Percentiles rank a stretch among this genome's conserved stretches.
These are phyloP conservation scores for Phaeotremella skinneri DNA, from an alignment of 768 basidiomycete species.

Conservation along the genomic window DNA sequence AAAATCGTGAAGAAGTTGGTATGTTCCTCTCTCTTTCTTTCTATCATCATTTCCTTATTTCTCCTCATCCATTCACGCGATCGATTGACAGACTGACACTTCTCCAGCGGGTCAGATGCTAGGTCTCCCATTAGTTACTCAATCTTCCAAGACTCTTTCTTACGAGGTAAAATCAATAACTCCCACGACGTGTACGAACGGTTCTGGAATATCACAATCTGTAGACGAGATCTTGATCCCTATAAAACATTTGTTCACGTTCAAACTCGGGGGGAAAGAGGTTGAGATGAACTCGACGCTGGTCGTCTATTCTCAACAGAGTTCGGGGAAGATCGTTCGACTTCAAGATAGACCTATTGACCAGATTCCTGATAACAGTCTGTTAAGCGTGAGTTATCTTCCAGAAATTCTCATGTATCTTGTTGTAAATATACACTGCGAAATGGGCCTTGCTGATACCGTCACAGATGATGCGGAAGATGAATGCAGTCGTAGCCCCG, in stretches of 20 bases:
- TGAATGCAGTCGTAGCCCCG: conserved; percentile 44
- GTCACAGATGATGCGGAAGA: conserved; percentile 35
- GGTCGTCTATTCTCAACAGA: conserved; percentile 27
- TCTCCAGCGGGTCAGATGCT: conserved; percentile 46
- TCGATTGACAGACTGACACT: background rate
- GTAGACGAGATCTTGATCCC: conserved; percentile 36
- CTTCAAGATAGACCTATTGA: conserved; percentile 46
- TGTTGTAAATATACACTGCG: background rate
- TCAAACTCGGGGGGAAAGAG: conserved; percentile 34
- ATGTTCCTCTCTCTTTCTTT: conserved; percentile 16
- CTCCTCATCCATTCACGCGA: background rate
- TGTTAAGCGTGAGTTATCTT: conserved; percentile 27
- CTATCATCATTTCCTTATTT: background rate
- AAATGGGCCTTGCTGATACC: background rate
- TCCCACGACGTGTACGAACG: conserved; percentile 14
- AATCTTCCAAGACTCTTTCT: conserved; percentile 33
- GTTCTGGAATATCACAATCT: conserved; percentile 3
- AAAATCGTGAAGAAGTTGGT: conserved; percentile 46
- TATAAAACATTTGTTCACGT: conserved; percentile 39
- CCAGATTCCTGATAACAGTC: conserved; percentile 39
- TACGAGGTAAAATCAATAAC: conserved; percentile 25
- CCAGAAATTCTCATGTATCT: background rate
- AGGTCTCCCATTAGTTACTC: conserved; percentile 38
- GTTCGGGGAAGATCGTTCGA: conserved; percentile 41
- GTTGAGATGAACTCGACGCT: conserved; percentile 43